These are phyloP conservation scores for Sarocladiaceae sp. DNA, from an alignment of 2,329 filamentous ascomycete genomes.

Conservation along the genomic window DNA sequence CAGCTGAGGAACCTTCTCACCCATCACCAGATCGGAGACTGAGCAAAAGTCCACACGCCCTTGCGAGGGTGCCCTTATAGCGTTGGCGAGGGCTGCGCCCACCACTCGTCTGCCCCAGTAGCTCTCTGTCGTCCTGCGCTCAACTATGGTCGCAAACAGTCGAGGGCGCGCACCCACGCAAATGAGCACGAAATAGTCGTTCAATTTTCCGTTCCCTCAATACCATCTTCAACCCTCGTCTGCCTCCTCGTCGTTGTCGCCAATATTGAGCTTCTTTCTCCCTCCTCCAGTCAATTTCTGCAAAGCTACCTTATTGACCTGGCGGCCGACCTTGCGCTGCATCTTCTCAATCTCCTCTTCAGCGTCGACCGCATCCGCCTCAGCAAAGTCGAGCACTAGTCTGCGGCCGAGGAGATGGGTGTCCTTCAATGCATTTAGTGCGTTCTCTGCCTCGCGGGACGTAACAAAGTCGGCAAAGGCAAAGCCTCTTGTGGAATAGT, in stretches of 20 bases:
- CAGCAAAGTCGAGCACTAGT: slow-evolving; percentile 86
- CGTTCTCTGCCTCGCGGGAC: slow-evolving; percentile 80
- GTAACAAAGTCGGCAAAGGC: slow-evolving; percentile 96
- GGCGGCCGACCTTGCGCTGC: slow-evolving; percentile 88
- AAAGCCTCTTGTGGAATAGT: slow-evolving; percentile 82
- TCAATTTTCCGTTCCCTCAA: slow-evolving; percentile 25
- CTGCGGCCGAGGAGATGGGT: slow-evolving; percentile 89
- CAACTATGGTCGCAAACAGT: slow-evolving; percentile 1
- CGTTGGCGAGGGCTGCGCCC: not conserved
- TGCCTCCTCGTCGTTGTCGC: slow-evolving; percentile 54
- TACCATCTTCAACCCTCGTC: slow-evolving; percentile 21
- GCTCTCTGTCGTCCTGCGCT: slow-evolving; percentile 2
- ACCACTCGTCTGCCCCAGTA: not conserved
- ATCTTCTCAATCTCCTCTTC: slow-evolving; percentile 96
- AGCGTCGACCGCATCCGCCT: slow-evolving; percentile 80
- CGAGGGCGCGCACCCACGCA: slow-evolving; percentile 7
- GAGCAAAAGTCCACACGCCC: not conserved
- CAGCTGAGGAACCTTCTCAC: not conserved
- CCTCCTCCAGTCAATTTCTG: slow-evolving; percentile 80
- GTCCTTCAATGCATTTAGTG: slow-evolving; percentile 82
- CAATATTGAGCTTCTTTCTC: slow-evolving; percentile 84
- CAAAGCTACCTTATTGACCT: slow-evolving; percentile 84
- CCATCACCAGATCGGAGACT: slow-evolving; percentile 1
- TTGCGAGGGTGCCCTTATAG: slow-evolving; percentile 3
- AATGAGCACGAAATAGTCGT: slow-evolving; percentile 16